Percentiles rank a stretch among this genome's conserved stretches.
Evolutionary conservation across 371 early-diverging fungal genomes (phyloP).

Genomic region (Mortierella sp.): DNA sequence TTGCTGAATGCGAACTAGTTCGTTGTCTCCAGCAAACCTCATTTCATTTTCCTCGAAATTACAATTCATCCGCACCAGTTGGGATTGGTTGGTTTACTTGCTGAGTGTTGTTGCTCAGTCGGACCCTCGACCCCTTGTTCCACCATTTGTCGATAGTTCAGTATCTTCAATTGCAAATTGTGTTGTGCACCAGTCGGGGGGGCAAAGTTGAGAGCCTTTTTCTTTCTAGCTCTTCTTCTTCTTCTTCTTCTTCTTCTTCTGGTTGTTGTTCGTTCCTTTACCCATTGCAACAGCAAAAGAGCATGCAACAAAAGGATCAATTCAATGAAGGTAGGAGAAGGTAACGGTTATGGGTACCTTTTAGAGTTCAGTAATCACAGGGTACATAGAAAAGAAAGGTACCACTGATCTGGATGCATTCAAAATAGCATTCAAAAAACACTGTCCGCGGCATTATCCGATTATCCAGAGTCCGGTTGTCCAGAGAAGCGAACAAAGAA

Average conservation of each 20-base stretch:
- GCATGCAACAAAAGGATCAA: neutral
- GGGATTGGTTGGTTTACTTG: neutral
- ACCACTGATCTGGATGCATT: no score
- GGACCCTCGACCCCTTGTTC: slow-evolving; percentile 1
- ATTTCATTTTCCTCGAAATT: neutral
- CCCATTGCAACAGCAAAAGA: neutral
- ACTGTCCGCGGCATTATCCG: no score
- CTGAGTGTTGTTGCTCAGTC: neutral
- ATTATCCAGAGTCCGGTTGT: neutral
- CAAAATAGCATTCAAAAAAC: no score
- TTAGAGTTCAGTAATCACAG: no score
- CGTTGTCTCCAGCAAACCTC: neutral
- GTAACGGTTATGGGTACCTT: no score
- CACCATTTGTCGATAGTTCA: neutral
- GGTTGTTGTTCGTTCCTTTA: no score
- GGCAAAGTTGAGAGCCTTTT: slow-evolving; percentile 1
- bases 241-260: neutral
- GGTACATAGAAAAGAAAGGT: no score
- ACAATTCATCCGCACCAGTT: neutral
- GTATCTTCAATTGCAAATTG: neutral
- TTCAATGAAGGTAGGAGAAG: no score
- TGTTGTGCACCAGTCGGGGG: neutral
- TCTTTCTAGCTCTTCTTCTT: neutral
- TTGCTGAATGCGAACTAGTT: neutral
- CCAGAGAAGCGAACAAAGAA: neutral